Evolutionary conservation across 202 grass and related monocot species (phyloP), one percentile per base, ranked within the genome.

Genomic region (Cymbopogon flexuosus): DNA sequence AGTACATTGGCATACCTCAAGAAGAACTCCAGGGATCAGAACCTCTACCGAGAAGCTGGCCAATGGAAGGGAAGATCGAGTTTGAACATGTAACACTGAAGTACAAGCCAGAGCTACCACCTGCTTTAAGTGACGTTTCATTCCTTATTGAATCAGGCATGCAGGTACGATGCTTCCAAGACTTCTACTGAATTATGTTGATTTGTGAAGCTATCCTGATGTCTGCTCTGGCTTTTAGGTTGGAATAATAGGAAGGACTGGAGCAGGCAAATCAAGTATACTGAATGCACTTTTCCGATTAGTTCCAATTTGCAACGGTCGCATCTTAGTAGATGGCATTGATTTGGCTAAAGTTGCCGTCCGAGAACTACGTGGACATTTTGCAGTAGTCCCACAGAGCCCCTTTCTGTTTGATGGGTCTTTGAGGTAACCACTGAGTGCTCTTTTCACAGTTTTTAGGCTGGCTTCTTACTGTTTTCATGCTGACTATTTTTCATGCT

Each of bases 221-320:
- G 36, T 69, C 16, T 29, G 29, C 37, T 40, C 43, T 81, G 64
- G 34, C 54, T 80, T 64, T 84, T 90, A 97, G 95, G 92, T 97
- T 82, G 95, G 95, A 67, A 89, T 93, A 84, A 86, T 97, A 63
- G 95, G 94, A 60, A 93, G 95, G 89, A 97, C 92, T 63, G 92
- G 95, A 86, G 92, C 95, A 66, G 95, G 95, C 24, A 97, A 97
- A 87, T 94, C 95, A 45, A 97, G 95, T 90, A 76, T 94, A 78
- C 79, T 94, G 36, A 94, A 93, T 91, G 95, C 92, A 84, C 86
- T 94, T 68, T 91, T 94, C 61, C 90, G 86, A 24, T 78, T 97
- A 74, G 86, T 72, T 58, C 90, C 94, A 41, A 81, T 97, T 18
- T 92, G 86, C 60, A 89, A 83, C 5, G 95, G 95, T 1, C 76